Conservation (phyloP, 2,329 filamentous ascomycete species). For the Apiospora rasikravindrae region DNA sequence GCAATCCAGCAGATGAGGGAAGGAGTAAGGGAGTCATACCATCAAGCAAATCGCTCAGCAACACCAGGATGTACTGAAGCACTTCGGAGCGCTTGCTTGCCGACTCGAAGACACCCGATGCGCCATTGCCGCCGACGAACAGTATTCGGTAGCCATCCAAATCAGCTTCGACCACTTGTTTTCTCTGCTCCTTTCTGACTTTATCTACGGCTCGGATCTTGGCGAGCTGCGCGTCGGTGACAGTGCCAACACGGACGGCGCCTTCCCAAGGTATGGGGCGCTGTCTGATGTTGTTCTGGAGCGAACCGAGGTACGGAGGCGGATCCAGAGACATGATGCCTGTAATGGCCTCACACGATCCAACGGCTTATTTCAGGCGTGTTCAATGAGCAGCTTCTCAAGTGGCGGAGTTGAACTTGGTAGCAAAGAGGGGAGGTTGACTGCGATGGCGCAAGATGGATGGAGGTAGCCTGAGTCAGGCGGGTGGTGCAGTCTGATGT, state of each 20-base stretch:
- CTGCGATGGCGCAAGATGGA: background rate
- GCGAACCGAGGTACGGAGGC: conserved; percentile 80
- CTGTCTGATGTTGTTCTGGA: conserved; percentile 96
- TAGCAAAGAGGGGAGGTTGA: background rate
- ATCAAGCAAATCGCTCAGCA: conserved; percentile 86
- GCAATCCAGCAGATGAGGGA: conserved; percentile 18
- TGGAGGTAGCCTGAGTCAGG: background rate
- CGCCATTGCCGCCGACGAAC: conserved; percentile 77
- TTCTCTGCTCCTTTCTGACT: conserved; percentile 88
- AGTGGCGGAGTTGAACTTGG: background rate
- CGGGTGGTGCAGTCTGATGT: background rate
- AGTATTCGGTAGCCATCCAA: conserved; percentile 79
- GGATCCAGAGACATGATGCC: conserved; percentile 84
- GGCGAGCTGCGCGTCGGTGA: conserved; percentile 91
- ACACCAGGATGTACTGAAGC: conserved; percentile 90
- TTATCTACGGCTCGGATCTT: conserved; percentile 98
- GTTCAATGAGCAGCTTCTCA: background rate
- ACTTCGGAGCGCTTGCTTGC: conserved; percentile 88
- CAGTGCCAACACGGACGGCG: conserved; percentile 88
- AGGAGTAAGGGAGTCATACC: conserved; percentile 56
- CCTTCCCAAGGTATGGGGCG: conserved; percentile 98
- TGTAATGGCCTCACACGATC: conserved; percentile 14
- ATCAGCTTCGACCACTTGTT: conserved; percentile 80
- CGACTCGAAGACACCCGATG: conserved; percentile 76
- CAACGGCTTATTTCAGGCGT: background rate